These are phyloP conservation scores for Ramaria sp. DNA, from an alignment of 768 basidiomycete species.

Conservation along the genomic window DNA sequence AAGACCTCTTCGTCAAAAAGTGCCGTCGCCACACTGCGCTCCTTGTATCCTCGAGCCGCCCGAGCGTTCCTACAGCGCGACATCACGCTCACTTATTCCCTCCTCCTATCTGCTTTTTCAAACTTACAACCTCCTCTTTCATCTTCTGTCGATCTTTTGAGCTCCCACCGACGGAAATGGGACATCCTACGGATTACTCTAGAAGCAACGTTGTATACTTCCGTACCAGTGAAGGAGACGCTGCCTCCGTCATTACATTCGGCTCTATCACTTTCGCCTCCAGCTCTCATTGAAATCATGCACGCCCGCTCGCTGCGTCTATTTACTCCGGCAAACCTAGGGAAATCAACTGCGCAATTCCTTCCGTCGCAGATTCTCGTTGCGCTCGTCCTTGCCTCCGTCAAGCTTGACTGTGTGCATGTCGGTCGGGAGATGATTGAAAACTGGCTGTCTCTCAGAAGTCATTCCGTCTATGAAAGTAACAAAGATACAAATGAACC, in stretches of 20 bases:
- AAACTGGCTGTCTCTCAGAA: conserved; percentile 63
- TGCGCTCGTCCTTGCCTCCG: conserved; percentile 57
- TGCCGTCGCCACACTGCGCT: conserved; percentile 37
- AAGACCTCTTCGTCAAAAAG: not conserved
- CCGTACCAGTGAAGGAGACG: conserved; percentile 27
- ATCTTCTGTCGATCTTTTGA: conserved; percentile 31
- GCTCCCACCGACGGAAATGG: conserved; percentile 60
- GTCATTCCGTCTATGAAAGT: conserved; percentile 22
- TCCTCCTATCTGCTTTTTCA: conserved; percentile 59
- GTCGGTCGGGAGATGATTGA: conserved; percentile 58
- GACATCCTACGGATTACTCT: conserved; percentile 79
- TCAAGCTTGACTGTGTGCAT: conserved; percentile 53
- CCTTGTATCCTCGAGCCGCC: conserved; percentile 68
- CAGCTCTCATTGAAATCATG: conserved; percentile 41
- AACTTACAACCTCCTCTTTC: conserved; percentile 35
- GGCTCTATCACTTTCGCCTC: conserved; percentile 46
- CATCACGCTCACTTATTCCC: conserved; percentile 48
- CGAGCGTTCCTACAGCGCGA: conserved; percentile 72
- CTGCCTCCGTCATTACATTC: conserved; percentile 44
- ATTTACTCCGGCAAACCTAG: conserved; percentile 41
- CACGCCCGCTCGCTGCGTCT: conserved; percentile 55
- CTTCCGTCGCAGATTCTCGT: conserved; percentile 61
- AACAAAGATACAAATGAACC: conserved; percentile 22
- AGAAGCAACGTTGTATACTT: conserved; percentile 60
- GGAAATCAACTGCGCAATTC: conserved; percentile 37